A percentile compares a stretch with the other conserved stretches of the same genome.
Conservation (phyloP, 2,329 filamentous ascomycete species). For the Cladobotryum mycophilum region DNA sequence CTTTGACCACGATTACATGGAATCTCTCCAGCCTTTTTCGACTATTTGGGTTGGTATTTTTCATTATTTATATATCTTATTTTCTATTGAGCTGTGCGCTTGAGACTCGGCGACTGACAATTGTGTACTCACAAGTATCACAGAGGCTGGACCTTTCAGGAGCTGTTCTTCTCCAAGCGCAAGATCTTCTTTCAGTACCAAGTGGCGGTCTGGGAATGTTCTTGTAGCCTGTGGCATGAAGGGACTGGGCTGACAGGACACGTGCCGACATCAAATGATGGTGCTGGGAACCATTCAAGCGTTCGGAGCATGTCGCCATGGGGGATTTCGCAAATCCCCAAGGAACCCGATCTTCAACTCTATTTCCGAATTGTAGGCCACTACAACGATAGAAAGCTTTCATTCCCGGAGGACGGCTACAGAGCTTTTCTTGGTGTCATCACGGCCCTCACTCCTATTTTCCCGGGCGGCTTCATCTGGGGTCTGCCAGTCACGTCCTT, state of each 20-base stretch:
- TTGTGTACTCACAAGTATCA: background rate
- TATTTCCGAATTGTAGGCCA: background rate
- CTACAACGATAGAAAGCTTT: conserved; percentile 7
- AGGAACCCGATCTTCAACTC: background rate
- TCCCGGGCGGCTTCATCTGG: conserved; percentile 9
- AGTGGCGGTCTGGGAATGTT: conserved; percentile 8
- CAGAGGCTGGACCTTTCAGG: conserved; percentile 1
- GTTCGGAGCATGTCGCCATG: background rate
- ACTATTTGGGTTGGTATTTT: background rate
- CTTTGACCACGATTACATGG: background rate
- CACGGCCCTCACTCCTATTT: conserved; percentile 6
- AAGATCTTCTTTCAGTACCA: conserved; percentile 3
- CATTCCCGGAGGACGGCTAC: conserved; percentile 6
- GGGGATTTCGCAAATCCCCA: background rate
- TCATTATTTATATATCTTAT: too few species aligned
- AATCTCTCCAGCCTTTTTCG: background rate
- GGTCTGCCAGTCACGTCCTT: conserved; percentile 11
- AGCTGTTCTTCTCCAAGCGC: background rate
- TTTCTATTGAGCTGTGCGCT: too few species aligned
- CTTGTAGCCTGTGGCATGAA: conserved; percentile 11
- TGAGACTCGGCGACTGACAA: background rate
- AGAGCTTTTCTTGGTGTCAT: conserved; percentile 10
- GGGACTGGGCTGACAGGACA: conserved; percentile 3
- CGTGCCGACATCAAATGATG: conserved; percentile 4
- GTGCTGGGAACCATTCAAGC: background rate